Base-by-base conservation (phyloP, 495 filamentous ascomycete genomes). In the Daldinia grandis region DNA sequence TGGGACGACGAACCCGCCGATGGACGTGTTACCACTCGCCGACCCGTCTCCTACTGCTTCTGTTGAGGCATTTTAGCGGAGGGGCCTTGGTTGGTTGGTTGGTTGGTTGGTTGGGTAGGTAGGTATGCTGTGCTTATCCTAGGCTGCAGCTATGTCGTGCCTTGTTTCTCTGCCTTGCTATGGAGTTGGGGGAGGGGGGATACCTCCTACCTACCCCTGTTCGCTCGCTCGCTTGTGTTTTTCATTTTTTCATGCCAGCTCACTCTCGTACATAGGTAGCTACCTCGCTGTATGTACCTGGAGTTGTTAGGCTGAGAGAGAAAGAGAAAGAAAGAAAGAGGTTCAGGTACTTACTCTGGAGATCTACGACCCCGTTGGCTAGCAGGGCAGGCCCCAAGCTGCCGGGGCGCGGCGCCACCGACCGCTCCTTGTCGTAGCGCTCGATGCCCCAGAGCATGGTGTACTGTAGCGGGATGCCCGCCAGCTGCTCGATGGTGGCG, bases 371-470 rank as follows among this genome's bases (percentile, higher is more conserved):
- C 15, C 6, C 28, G 19, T 40, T 40, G 21, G 17, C 19, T 12
- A 58, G 17, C 40, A 58, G 10, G 15, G 59, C 63, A 4, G 55
- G 63, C 14, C 63, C 63, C 33, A 59, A 17, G 25, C 31, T 58
- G 0, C 63, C 55, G 4, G 31, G 42, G 7, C 55, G 42, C 55
- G 55, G 33, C 24, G 2, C 35, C 6, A 35, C 24, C 8, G 49
- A 19, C 14, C 28, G 37, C 17, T 31, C 30, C 30, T 56, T 30
- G 30, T 31, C 53, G 27, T 30, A 30, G 25, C 24, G 50, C 50
- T 53, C 50, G 25, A 30, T 30, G 4, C 50, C 53, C 53, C 28
- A 56, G 53, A 56, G 30, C 53, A 35, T 35, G 8, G 15, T 56
- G 53, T 56, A 21, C 3, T 56, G 30, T 5, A 56, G 51, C 28